These are phyloP conservation scores for Fistulinella prunicolor DNA, from an alignment of 768 basidiomycete genomes.

Conservation along the genomic window DNA sequence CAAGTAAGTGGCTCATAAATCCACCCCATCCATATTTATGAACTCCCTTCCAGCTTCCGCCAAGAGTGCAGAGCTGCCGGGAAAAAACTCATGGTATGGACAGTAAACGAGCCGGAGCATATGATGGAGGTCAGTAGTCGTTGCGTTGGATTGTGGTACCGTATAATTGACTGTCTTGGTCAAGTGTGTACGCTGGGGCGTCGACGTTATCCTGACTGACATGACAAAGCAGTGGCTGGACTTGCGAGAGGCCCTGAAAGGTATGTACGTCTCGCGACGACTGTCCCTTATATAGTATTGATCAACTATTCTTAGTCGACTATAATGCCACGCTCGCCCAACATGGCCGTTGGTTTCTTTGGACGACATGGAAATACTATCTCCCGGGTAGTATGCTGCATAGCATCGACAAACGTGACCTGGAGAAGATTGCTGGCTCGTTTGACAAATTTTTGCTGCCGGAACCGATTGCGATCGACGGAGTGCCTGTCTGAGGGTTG, in stretches of 20 bases:
- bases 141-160: neutral
- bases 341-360: slow-evolving; percentile 68
- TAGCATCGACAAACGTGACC: slow-evolving; percentile 26
- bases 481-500: slow-evolving; percentile 12
- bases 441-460: slow-evolving; percentile 39
- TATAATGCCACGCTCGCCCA: slow-evolving; percentile 62
- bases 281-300: neutral
- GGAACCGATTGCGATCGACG: slow-evolving; percentile 22
- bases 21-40: slow-evolving; percentile 2
- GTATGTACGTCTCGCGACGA: slow-evolving; percentile 38
- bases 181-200: slow-evolving; percentile 78
- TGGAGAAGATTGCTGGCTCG: slow-evolving; percentile 55
- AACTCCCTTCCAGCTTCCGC: slow-evolving; percentile 56
- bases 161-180: slow-evolving; percentile 2
- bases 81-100: slow-evolving; percentile 93
- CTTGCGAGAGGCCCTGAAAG: slow-evolving; percentile 52
- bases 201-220: slow-evolving; percentile 76
- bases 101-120: slow-evolving; percentile 84
- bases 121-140: slow-evolving; percentile 76
- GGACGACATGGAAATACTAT: slow-evolving; percentile 66
- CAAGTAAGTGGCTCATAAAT: slow-evolving; percentile 40
- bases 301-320: slow-evolving; percentile 43
- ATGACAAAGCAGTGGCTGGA: slow-evolving; percentile 66
- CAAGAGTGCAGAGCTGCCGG: slow-evolving; percentile 73
- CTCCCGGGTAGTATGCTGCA: slow-evolving; percentile 42